These are phyloP conservation scores for Heliocybe sulcata DNA, from an alignment of 1,284 basidiomycete species.

Conservation along the genomic window DNA sequence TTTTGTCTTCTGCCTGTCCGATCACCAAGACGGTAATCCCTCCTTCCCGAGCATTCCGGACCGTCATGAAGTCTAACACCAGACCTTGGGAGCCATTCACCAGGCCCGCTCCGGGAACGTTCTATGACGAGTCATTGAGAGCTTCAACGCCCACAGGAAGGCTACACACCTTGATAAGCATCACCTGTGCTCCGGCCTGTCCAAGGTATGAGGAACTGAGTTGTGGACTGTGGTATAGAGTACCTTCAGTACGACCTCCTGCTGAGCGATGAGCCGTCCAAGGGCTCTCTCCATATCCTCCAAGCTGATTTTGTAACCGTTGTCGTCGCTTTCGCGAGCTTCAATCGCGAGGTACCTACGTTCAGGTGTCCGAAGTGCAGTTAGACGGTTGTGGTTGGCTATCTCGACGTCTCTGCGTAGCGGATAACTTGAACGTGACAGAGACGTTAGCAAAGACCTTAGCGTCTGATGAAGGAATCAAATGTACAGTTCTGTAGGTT, in stretches of 20 bases:
- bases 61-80: slow-evolving; percentile 62
- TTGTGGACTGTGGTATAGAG: background rate
- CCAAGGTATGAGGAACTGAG: background rate
- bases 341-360: slow-evolving; percentile 32
- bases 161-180: slow-evolving; percentile 41
- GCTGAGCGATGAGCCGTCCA: slow-evolving; percentile 17
- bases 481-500: slow-evolving; percentile 74
- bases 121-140: slow-evolving; percentile 24
- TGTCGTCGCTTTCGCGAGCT: slow-evolving; percentile 18
- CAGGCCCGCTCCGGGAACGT: slow-evolving; percentile 47
- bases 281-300: slow-evolving; percentile 17
- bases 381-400: slow-evolving; percentile 45
- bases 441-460: background rate
- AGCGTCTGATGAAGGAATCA: slow-evolving; percentile 19
- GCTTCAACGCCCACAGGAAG: background rate
- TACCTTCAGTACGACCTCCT: slow-evolving; percentile 18
- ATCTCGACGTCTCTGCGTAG: slow-evolving; percentile 52
- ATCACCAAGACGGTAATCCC: slow-evolving; percentile 28
- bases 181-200: slow-evolving; percentile 28
- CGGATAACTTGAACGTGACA: slow-evolving; percentile 37
- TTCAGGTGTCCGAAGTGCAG: slow-evolving; percentile 18
- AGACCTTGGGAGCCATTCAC: slow-evolving; percentile 90
- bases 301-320: slow-evolving; percentile 10
- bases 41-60: slow-evolving; percentile 34
- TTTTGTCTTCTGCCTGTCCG: background rate